Evolutionary conservation across 2,329 filamentous ascomycete species (phyloP).

Genomic region (Raffaelea arxii): DNA sequence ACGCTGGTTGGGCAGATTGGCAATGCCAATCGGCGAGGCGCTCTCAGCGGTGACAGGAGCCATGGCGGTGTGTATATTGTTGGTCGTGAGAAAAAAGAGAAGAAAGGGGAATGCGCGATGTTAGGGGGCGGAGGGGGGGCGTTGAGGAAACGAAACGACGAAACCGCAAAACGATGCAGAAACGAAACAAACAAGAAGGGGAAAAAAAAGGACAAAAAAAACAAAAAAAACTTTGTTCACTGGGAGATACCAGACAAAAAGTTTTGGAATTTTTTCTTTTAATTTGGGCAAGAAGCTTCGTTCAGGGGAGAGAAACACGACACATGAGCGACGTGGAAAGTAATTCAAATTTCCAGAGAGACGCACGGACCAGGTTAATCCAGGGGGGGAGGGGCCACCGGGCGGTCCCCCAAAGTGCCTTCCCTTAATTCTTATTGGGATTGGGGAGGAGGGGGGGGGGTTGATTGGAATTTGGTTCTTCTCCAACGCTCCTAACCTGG

Average conservation of each 20-base stretch:
- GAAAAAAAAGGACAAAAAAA: slow-evolving; percentile 2
- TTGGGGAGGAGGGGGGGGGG: no score
- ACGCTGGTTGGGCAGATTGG: slow-evolving; percentile 64
- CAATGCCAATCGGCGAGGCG: slow-evolving; percentile 62
- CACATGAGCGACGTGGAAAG: slow-evolving; percentile 10
- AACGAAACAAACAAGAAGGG: not conserved
- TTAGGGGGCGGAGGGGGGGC: not conserved
- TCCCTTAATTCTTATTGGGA: slow-evolving; percentile 8
- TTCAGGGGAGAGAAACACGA: slow-evolving; percentile 10
- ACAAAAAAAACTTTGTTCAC: slow-evolving; percentile 6
- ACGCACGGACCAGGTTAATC: slow-evolving; percentile 15
- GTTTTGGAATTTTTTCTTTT: slow-evolving; percentile 5
- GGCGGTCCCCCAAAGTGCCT: slow-evolving; percentile 6
- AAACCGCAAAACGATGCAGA: not conserved
- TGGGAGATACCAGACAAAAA: no score
- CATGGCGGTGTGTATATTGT: no score
- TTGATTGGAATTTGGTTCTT: no score
- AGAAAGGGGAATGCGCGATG: not conserved
- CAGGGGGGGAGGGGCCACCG: slow-evolving; percentile 13
- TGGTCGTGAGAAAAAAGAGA: slow-evolving; percentile 4
- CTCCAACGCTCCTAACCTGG: no score
- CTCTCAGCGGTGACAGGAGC: slow-evolving; percentile 48
- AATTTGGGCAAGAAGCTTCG: slow-evolving; percentile 10
- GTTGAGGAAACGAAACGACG: not conserved
- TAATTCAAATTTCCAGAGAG: slow-evolving; percentile 17